Evolutionary conservation across 2,329 filamentous ascomycete species (phyloP).

Genomic region (Raffaelea ambrosiae): DNA sequence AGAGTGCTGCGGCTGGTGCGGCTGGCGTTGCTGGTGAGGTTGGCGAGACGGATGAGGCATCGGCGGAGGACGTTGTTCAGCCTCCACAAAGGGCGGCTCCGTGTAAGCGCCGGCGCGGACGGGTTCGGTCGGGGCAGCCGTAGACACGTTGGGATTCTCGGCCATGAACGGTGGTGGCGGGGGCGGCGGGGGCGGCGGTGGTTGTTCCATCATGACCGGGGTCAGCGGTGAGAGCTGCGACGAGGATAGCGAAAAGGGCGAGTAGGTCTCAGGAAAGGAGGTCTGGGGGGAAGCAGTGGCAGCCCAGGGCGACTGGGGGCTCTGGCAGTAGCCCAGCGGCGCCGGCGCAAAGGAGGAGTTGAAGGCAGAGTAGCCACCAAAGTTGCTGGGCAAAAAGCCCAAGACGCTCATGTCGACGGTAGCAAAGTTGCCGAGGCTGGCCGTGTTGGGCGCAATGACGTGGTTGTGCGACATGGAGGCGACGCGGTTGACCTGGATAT

Average conservation of each 20-base stretch:
- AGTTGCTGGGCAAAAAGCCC: slow-evolving; percentile 36
- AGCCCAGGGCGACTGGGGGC: slow-evolving; percentile 29
- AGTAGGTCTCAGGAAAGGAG: slow-evolving; percentile 13
- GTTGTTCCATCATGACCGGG: neutral
- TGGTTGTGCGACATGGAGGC: slow-evolving; percentile 36
- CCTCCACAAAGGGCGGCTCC: no score
- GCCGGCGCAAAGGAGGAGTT: slow-evolving; percentile 11
- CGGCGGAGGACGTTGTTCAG: no score
- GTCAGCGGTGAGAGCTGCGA: neutral
- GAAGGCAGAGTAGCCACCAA: slow-evolving; percentile 24
- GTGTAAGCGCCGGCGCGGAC: no score
- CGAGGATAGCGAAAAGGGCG: slow-evolving; percentile 3
- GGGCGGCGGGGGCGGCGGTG: slow-evolving; percentile 19
- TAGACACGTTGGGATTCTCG: no score
- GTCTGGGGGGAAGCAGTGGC: slow-evolving; percentile 18
- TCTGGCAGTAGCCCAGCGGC: slow-evolving; percentile 7
- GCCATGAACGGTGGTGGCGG: slow-evolving; percentile 8
- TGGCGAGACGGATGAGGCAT: slow-evolving; percentile 11
- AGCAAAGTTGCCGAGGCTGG: slow-evolving; percentile 32
- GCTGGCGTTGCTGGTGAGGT: no score
- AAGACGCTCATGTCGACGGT: slow-evolving; percentile 33
- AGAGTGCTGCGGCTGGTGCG: no score
- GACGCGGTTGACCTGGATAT: slow-evolving; percentile 46
- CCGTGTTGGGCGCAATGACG: slow-evolving; percentile 30
- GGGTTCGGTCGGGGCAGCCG: no score